Evolutionary conservation across 306 rosid genomes (phyloP).

Genomic region (Pyrus pyrifolia): DNA sequence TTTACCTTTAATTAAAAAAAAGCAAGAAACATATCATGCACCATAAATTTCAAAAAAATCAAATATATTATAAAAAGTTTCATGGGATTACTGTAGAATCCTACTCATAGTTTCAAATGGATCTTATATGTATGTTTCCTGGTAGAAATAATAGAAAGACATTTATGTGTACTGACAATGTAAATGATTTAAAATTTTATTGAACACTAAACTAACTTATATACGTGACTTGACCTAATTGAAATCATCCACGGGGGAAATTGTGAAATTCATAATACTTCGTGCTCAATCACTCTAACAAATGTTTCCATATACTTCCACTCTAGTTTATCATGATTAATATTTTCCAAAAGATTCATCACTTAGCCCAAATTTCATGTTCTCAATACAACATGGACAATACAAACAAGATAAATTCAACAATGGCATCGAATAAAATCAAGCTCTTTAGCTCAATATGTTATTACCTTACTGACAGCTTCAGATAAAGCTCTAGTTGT

Average conservation of each 20-base stretch:
- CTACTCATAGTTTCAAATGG: background rate
- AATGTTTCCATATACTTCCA: background rate
- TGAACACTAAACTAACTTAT: background rate
- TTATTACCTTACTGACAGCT: conserved; percentile 63
- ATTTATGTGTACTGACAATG: background rate
- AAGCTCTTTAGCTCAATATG: conserved; percentile 12
- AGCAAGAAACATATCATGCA: background rate
- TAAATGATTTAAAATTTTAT: too few species aligned
- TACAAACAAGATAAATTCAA: background rate
- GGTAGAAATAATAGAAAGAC: background rate
- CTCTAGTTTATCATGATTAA: background rate
- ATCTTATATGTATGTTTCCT: background rate
- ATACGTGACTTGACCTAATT: background rate
- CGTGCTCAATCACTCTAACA: background rate
- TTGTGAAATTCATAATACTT: background rate
- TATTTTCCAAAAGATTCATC: background rate
- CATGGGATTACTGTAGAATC: background rate
- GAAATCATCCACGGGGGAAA: background rate
- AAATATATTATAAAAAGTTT: background rate
- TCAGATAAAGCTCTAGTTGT: conserved; percentile 81
- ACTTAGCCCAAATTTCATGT: background rate
- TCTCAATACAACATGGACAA: background rate
- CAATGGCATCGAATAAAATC: background rate
- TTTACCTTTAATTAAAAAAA: background rate
- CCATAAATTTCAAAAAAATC: background rate